phyloP scores from a whole-genome alignment of 2,329 filamentous ascomycete species.

The Lasiodiplodia hormozganensis region DNA sequence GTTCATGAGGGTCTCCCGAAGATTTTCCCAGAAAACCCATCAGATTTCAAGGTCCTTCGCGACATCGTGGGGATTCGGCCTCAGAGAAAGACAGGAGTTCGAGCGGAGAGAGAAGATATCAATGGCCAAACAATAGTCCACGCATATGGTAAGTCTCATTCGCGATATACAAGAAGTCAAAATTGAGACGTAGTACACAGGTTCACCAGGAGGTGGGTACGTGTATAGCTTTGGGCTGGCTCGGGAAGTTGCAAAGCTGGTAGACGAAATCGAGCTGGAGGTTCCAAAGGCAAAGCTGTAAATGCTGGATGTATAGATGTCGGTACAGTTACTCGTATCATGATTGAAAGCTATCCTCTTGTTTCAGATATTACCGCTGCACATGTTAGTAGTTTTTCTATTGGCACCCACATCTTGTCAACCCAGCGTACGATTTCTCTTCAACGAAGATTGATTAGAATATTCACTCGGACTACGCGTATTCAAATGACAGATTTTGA shows the following conservation, averaged over 20 bases:
- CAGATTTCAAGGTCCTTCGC: constrained; percentile 34
- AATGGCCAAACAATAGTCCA: constrained; percentile 40
- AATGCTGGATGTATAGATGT: background rate
- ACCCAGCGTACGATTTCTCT: too few relatives aligned
- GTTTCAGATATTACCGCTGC: background rate
- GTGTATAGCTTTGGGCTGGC: background rate
- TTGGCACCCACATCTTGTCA: too few relatives aligned
- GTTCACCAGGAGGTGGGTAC: background rate
- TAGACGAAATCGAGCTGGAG: background rate
- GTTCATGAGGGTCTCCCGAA: constrained; percentile 34
- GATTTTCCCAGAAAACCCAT: constrained; percentile 30
- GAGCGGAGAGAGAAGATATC: constrained; percentile 39
- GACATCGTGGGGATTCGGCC: constrained; percentile 38
- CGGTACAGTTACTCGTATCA: background rate
- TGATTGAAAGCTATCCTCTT: background rate
- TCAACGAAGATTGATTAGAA: too few relatives aligned
- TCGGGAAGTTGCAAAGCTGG: background rate
- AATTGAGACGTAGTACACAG: background rate
- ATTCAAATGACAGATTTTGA: too few relatives aligned
- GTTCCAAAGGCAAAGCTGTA: background rate
- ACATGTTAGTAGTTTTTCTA: too few relatives aligned
- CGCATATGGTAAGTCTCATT: constrained; percentile 35
- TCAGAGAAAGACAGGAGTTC: constrained; percentile 32
- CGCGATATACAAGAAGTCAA: background rate
- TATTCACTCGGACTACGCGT: too few relatives aligned